A percentile compares a stretch with the other conserved stretches of the same genome.
phyloP scores from a whole-genome alignment of 495 filamentous ascomycete genomes.

The Physcia stellaris region DNA sequence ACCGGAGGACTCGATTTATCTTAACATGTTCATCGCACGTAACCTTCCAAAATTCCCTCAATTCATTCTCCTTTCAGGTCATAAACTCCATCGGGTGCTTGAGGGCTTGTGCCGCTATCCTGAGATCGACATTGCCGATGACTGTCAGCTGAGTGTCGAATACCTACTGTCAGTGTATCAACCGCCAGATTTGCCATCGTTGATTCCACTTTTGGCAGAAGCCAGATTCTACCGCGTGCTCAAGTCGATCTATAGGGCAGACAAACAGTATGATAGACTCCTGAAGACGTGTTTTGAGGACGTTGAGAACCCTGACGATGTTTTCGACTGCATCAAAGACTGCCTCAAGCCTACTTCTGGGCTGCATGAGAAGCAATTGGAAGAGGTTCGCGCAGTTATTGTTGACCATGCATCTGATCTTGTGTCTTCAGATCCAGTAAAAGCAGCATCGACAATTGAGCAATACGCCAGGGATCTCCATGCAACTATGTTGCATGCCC shows the following conservation, averaged over 20 bases:
- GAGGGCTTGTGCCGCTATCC: slow-evolving; percentile 75
- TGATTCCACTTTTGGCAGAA: slow-evolving; percentile 64
- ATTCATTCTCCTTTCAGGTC: slow-evolving; percentile 81
- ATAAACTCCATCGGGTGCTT: slow-evolving; percentile 68
- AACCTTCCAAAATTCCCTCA: slow-evolving; percentile 95
- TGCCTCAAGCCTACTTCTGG: slow-evolving; percentile 61
- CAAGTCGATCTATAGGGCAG: slow-evolving; percentile 71
- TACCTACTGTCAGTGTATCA: slow-evolving; percentile 90
- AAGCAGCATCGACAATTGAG: slow-evolving; percentile 57
- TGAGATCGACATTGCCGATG: slow-evolving; percentile 66
- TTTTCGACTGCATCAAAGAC: slow-evolving; percentile 71
- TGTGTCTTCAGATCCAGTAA: slow-evolving; percentile 50
- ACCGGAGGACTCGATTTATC: slow-evolving; percentile 74
- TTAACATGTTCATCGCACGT: slow-evolving; percentile 95
- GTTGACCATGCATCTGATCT: slow-evolving; percentile 53
- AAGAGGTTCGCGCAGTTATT: slow-evolving; percentile 62
- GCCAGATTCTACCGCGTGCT: slow-evolving; percentile 88
- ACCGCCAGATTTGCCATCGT: slow-evolving; percentile 59
- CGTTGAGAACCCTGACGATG: slow-evolving; percentile 49
- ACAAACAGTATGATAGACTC: slow-evolving; percentile 68
- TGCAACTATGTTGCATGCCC: slow-evolving; percentile 46
- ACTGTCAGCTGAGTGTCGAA: slow-evolving; percentile 90
- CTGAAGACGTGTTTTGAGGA: slow-evolving; percentile 80
- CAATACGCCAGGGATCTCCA: slow-evolving; percentile 58
- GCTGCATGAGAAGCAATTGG: slow-evolving; percentile 58